Percentiles rank a stretch among this genome's conserved stretches.
phyloP scores from a whole-genome alignment of 352 stramenopile species.

The Phytophthora pini region DNA sequence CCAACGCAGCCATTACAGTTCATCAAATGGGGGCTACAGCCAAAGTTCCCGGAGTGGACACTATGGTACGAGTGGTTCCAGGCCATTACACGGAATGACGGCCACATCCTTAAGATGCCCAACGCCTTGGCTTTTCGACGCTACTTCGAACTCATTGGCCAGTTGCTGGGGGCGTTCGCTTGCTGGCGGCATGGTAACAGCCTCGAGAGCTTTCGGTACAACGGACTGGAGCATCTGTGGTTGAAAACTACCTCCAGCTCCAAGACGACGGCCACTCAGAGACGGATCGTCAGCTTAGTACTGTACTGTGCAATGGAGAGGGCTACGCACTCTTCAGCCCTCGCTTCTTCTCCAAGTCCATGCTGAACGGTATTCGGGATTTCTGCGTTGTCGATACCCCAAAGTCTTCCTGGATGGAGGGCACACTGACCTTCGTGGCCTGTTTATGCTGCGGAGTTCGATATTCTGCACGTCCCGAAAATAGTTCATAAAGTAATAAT shows the following conservation, averaged over 20 bases:
- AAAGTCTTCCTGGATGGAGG: conserved; percentile 42
- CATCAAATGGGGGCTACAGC: conserved; percentile 24
- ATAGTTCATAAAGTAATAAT: no score
- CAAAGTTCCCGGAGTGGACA: conserved; percentile 52
- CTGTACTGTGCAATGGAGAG: conserved; percentile 64
- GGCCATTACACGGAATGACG: no score
- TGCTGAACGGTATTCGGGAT: conserved; percentile 45
- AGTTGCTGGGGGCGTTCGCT: conserved; percentile 33
- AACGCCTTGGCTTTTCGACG: conserved; percentile 46
- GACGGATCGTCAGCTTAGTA: conserved; percentile 39
- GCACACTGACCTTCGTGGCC: conserved; percentile 43
- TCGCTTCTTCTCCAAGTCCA: conserved; percentile 52
- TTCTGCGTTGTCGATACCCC: conserved; percentile 30
- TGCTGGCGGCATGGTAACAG: conserved; percentile 33
- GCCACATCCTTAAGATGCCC: conserved; percentile 43
- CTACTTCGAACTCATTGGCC: conserved; percentile 46
- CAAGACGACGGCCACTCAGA: neutral
- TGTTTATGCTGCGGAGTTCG: conserved; percentile 58
- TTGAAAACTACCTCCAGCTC: conserved; percentile 11
- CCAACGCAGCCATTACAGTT: conserved; percentile 34
- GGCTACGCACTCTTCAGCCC: conserved; percentile 62
- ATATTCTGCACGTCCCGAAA: conserved; percentile 43
- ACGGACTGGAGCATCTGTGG: conserved; percentile 64
- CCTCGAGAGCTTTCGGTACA: conserved; percentile 42
- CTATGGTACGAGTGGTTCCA: conserved; percentile 53